These are phyloP conservation scores for Raffaelea arxii DNA, from an alignment of 2,329 filamentous ascomycete genomes.

Conservation along the genomic window DNA sequence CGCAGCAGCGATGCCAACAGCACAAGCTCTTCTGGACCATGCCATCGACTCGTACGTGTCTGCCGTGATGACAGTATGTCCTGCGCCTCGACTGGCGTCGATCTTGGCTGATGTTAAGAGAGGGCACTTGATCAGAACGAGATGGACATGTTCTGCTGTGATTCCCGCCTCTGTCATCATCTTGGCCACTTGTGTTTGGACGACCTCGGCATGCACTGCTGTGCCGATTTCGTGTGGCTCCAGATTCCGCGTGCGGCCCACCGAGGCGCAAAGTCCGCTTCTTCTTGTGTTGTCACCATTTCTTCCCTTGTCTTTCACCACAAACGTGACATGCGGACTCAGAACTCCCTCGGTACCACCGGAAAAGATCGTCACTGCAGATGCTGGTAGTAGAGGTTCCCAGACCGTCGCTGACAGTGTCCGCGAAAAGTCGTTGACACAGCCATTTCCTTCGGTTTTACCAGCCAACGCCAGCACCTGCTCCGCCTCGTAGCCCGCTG, in stretches of 20 bases:
- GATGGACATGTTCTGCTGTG: conserved; percentile 13
- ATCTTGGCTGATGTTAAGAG: conserved; percentile 20
- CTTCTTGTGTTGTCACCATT: too few relatives aligned
- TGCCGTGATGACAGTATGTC: conserved; percentile 15
- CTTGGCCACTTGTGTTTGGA: conserved; percentile 12
- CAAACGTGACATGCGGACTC: conserved; percentile 21
- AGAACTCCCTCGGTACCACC: conserved; percentile 23
- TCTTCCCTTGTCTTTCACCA: conserved; percentile 12
- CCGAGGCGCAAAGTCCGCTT: conserved; percentile 17
- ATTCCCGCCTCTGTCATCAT: conserved; percentile 14
- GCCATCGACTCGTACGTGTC: conserved; percentile 24
- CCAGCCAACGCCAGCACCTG: conserved; percentile 21
- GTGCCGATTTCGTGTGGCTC: conserved; percentile 20
- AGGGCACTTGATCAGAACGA: conserved; percentile 16
- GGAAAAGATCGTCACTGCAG: conserved; percentile 21
- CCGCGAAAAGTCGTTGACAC: conserved; percentile 24
- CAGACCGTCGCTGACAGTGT: conserved; percentile 20
- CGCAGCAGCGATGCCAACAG: conserved; percentile 19
- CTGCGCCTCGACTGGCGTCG: conserved; percentile 14
- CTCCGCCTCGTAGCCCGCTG: conserved; percentile 18
- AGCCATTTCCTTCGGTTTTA: conserved; percentile 24
- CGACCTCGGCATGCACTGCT: conserved; percentile 16
- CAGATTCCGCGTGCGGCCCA: conserved; percentile 17
- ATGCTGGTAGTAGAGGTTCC: conserved; percentile 19
- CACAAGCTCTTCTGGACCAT: conserved; percentile 21